Percentiles rank a stretch among this genome's conserved stretches.
phyloP scores from a whole-genome alignment of 306 rosid genomes.

The Lathyrus tuberosus region DNA sequence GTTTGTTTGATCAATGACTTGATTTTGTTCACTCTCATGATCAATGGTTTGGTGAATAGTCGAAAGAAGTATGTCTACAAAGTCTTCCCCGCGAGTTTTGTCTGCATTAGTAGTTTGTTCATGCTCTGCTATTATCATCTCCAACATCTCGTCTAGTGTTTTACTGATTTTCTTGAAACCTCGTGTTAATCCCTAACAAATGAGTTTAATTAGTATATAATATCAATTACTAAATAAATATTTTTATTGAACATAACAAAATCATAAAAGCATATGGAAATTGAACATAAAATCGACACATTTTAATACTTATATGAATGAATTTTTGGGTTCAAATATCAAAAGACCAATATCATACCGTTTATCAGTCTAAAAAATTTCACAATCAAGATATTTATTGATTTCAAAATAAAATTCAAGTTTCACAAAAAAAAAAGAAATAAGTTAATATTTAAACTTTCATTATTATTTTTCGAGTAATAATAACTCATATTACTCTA shows the following conservation, averaged over 20 bases:
- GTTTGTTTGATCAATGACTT: background rate
- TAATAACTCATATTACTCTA: too few species aligned
- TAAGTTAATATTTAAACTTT: too few species aligned
- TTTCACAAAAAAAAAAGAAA: too few species aligned
- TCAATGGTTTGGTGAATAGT: background rate
- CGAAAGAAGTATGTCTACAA: slow-evolving; percentile 1
- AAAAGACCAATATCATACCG: too few species aligned
- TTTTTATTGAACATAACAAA: background rate
- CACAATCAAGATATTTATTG: too few species aligned
- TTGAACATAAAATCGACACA: too few species aligned
- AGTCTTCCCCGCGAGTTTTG: background rate
- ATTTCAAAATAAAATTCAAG: too few species aligned
- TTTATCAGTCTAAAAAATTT: too few species aligned
- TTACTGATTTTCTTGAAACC: background rate
- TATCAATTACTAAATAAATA: too few species aligned
- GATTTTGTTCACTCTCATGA: background rate
- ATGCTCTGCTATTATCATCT: background rate
- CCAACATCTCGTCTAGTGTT: background rate
- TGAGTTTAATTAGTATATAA: background rate
- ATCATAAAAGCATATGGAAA: background rate
- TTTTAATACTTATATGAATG: too few species aligned
- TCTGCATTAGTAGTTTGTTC: background rate
- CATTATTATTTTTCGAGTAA: too few species aligned
- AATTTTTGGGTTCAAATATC: too few species aligned
- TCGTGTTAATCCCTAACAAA: background rate